Evolutionary conservation across 805 yeast genomes (phyloP), one percentile per base, ranked within the genome.

Genomic region (Yarrowia divulgata): DNA sequence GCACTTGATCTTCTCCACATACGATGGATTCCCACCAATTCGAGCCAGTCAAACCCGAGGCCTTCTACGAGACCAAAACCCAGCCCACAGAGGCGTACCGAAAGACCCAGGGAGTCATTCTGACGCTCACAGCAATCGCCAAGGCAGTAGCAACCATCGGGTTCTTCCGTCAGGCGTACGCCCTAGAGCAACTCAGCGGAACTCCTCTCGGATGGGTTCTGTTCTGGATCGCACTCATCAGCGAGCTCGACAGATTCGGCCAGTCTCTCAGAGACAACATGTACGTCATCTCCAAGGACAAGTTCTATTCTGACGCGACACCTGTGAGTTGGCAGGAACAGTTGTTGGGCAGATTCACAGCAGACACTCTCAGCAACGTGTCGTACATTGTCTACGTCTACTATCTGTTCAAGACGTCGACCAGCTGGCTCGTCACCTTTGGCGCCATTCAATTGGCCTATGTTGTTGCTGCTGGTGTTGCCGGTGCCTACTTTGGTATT

Each of bases 261-360:
- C 66, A 60, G 42, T 60, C 66, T n/a, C 52, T 60, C 35, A n/a
- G 66, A 34, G 66, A 60, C 18, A 45, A 60, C 34, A 29, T 43
- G 42, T 60, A 43, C 45, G 66, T 60, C 14, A 43, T 60, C 8
- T 60, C 66, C 50, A 60, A 60, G 52, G 32, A 32, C 18, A 60
- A 60, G 52, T 60, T 60, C 29, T 60, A 60, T 42, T 60, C 66
- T 19, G 45, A 60, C 14, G 66, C 45, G 14, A 60, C 66, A 8
- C 66, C 66, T 7, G 66, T n/a, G 2, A 45, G 42, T 3, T 60
- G 66, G 66, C 66, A 60, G 42, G 66, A 60, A 19, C 42, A 43
- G 19, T 10, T 60, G 32, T 9, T 60, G 6, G 66, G 66, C 8
- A 18, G n/a, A 8, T 34, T 43, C 23, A n/a, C 23, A 5, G 66